Evolutionary conservation across 805 yeast species (phyloP), one percentile per base, ranked within the genome.

Genomic region (Grigorovia humatica): DNA sequence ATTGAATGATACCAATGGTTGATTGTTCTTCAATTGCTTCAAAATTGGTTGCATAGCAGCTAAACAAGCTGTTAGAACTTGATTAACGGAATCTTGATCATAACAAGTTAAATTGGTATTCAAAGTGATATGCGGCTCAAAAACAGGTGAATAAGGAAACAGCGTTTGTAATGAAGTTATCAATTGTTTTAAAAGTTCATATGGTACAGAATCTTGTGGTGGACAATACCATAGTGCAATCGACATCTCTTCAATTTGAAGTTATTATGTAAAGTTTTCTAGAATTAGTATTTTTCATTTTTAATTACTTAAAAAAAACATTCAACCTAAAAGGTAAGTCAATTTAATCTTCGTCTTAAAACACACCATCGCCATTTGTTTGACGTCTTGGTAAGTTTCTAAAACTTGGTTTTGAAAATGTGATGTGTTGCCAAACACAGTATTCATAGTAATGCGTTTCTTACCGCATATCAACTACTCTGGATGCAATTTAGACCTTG

Each of bases 171-270:
- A 65, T 9, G 88, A 81, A n/a, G 76, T 70, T 65, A 83, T 82
- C 41, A 83, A 70, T 18, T 84, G 77, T 13, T 71, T 68, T 20
- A 86, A 65, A 47, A 79, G 78, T 48, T 82, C 86, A 58, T 77
- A 65, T 20, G 82, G 68, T 38, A 75, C 74, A 4, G 82, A 67
- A 46, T 75, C 76, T 18, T 70, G 70, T 50, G 72, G 77, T 1
- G 95, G 95, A 63, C 83, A 80, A 45, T 83, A 79, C 95, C 95
- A 86, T 49, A 86, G 71, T 52, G 93, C 81, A 48, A 81, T 76
- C 27, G 74, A 74, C 74, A 70, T 42, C 5, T 42, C 9, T 19
- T 17, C 13, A 11, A 23, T 43, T 17, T 12, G 30, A 9, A 20
- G 13, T 20, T 12, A 19, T 43, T 20, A 20, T 27, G 9, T 43